These are phyloP conservation scores for Breynia disticha DNA, from an alignment of 441 rosid genomes.

Conservation along the genomic window DNA sequence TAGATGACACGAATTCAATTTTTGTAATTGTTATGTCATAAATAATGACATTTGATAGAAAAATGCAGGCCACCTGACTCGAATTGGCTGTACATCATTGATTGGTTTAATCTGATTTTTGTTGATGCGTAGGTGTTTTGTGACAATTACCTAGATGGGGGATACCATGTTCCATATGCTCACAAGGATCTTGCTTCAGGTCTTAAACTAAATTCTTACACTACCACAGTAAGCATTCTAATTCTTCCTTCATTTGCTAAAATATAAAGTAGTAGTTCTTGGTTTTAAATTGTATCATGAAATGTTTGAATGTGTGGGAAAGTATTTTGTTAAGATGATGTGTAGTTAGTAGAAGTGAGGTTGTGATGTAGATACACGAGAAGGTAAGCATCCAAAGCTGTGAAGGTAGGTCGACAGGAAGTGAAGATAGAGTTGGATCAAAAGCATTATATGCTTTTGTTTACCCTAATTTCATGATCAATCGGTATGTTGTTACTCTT, in stretches of 20 bases:
- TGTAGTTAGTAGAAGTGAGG: background rate
- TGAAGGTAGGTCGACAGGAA: constrained; percentile 37
- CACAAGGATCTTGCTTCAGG: constrained; percentile 80
- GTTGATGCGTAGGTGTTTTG: constrained; percentile 73
- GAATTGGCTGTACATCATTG: background rate
- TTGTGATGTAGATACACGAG: constrained; percentile 39
- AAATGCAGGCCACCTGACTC: too few relatives aligned
- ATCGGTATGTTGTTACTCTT: constrained; percentile 38
- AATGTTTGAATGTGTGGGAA: too few relatives aligned
- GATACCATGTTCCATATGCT: constrained; percentile 91
- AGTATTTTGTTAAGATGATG: too few relatives aligned
- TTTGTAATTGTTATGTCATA: too few relatives aligned
- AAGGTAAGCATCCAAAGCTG: constrained; percentile 83
- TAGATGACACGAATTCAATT: too few relatives aligned
- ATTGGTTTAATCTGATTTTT: background rate
- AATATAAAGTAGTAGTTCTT: too few relatives aligned
- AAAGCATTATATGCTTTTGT: constrained; percentile 69
- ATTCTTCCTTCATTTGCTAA: background rate
- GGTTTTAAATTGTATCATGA: too few relatives aligned
- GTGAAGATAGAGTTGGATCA: constrained; percentile 57
- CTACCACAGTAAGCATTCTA: constrained; percentile 45
- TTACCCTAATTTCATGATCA: constrained; percentile 92
- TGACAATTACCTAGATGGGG: constrained; percentile 94
- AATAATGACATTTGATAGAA: too few relatives aligned
- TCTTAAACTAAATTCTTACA: constrained; percentile 62